Percentiles rank a stretch among this genome's conserved stretches.
These are phyloP conservation scores for Saccharomyces hybrid DNA, from an alignment of 1,139 yeast species.

Conservation along the genomic window DNA sequence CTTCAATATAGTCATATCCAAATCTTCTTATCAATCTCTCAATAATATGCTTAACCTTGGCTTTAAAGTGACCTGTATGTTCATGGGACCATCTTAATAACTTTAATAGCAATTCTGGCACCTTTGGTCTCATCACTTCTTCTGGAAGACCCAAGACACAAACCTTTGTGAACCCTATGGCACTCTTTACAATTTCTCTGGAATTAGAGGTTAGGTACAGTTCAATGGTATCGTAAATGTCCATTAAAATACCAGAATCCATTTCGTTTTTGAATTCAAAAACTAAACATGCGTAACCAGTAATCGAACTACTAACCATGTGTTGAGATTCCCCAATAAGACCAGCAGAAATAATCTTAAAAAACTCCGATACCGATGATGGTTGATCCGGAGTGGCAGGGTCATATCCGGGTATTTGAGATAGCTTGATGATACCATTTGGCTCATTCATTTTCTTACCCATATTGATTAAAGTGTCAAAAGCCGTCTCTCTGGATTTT, in stretches of 20 bases:
- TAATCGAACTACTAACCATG: conserved; percentile 92
- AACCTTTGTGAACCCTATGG: conserved; percentile 90
- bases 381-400: conserved; percentile 44
- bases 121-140: conserved; percentile 61
- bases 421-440: conserved; percentile 57
- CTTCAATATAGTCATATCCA: conserved; percentile 74
- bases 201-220: conserved; percentile 83
- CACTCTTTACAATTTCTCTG: conserved; percentile 87
- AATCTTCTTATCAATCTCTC: conserved; percentile 87
- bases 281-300: conserved; percentile 78
- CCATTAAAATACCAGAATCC: conserved; percentile 51
- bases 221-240: conserved; percentile 81
- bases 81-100: conserved; percentile 91
- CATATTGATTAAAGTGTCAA: conserved; percentile 68
- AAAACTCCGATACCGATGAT: conserved; percentile 71
- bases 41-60: conserved; percentile 83
- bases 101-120: conserved; percentile 58
- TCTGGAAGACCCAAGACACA: conserved; percentile 80
- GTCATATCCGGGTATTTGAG: conserved; percentile 63
- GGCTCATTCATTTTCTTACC: conserved; percentile 59
- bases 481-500: conserved; percentile 79
- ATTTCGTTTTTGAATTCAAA: conserved; percentile 72
- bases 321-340: conserved; percentile 88
- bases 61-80: conserved; percentile 88
- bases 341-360: conserved; percentile 94